Evolutionary conservation across 2,329 filamentous ascomycete genomes (phyloP), one percentile per base, ranked within the genome.

Genomic region (Didymella pomorum): DNA sequence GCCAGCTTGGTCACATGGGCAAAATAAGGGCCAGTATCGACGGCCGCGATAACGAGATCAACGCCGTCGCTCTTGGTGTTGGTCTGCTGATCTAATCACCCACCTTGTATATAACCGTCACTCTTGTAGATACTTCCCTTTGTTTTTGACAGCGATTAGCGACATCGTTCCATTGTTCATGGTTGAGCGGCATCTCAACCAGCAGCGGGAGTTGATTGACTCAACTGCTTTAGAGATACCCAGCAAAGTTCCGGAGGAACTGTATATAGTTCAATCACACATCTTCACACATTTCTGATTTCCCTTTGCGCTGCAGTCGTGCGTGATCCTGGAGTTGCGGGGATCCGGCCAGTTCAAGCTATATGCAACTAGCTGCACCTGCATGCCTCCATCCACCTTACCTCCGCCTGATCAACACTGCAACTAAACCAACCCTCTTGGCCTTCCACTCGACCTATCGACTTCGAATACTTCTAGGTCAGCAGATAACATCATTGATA

Each of bases 21-120:
- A 72, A 71, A 53, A 50, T 60, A 37, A 56, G 66, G 33, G 51
- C 33, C 26, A 70, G 68, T 61, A 54, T 67, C 53, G 58, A 63
- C 28, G 33, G 48, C 12, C 44, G 64, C 21, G 64, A 67, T 5
- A 60, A 50, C 33, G 56, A 63, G 9, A 47, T 71, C 47, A 62
- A 48, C 42, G 51, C 68, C 10, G 65, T 69, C 25, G 48, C 65
- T 12, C 50, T 71, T 23, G 66, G 65, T 8, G 66, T 66, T 6
- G 61, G 65, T 6, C 54, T 71, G 37, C 52, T 71, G 28, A 62
- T 71, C 26, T 71, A 50, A 63, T 23, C 31, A 11, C 21, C 23
- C 29, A 35, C 23, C n/a, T 29, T 41, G 41, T 29, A 56, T 14
- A 51, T 45, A 35, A 18, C 20, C 25, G 39, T 33, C 31, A 20